Evolutionary conservation across 345 rosid species (phyloP), one percentile per base, ranked within the genome.

Genomic region (Psidium guajava): DNA sequence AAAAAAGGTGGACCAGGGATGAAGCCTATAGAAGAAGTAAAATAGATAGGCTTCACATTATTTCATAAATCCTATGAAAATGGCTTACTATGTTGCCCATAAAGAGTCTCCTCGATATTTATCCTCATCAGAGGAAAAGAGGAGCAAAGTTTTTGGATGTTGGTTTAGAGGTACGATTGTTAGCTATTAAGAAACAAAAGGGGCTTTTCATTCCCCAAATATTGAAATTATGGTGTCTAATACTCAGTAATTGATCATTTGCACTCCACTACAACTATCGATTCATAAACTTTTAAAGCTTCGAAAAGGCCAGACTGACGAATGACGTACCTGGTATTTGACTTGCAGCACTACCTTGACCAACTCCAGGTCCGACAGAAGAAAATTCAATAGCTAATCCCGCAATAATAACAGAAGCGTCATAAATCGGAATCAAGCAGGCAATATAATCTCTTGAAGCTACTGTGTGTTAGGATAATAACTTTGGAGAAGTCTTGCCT

Each of bases 401-500:
- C 0, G 0, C 4, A 13, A 6, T 59, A 0, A 27, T 27, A 1
- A n/a, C 0, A 0, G 0, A 27, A 6, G 73, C 2, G 1, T 2
- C 10, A 59, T 27, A 13, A n/a, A n/a, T 59, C 4, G 13, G 2
- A 27, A 6, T 59, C 73, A 13, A n/a, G 0, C 1, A n/a, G 4
- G 4, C 73, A 13, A 27, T 1, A 59, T 55, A 6, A 57, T 12
- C 61, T 22, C 54, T 15, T 27, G 15, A 53, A 55, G 20, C 49
- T 20, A 40, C 16, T 9, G 20, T 32, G 36, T 36, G 42, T 4
- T 49, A 14, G 5, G 40, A 11, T 1, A 54, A 22, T 21, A 28
- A 54, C 7, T 0, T 44, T 6, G 0, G 4, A 5, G 80, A 87
- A 89, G 90, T 92, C 82, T 82, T 58, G 86, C 87, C 49, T 36